These are phyloP conservation scores for Durusdinium trenchii DNA, from an alignment of 73 alveolate species.

Conservation along the genomic window DNA sequence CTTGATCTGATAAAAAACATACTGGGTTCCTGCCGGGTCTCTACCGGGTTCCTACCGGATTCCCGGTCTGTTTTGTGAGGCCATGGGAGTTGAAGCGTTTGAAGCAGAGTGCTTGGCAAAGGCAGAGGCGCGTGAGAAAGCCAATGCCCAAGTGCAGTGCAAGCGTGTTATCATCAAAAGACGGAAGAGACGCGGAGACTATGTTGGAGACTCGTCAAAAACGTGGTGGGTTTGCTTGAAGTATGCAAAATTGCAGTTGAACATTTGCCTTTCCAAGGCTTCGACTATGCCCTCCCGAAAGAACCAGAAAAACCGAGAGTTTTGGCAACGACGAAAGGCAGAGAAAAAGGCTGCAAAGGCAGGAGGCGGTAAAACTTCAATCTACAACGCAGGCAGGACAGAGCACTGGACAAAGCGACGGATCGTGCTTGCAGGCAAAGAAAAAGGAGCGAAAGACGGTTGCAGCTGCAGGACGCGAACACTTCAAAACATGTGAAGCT, in stretches of 20 bases:
- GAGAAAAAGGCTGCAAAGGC: neutral
- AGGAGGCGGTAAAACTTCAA: too few relatives aligned
- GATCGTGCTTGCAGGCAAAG: too few relatives aligned
- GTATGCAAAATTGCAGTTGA: too few relatives aligned
- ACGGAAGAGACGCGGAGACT: neutral
- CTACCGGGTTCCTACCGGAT: neutral
- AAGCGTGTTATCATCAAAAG: neutral
- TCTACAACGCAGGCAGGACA: too few relatives aligned
- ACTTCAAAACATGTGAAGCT: too few relatives aligned
- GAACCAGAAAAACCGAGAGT: constrained; percentile 53
- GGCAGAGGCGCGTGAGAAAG: constrained; percentile 32
- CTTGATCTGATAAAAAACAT: neutral
- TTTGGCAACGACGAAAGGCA: constrained; percentile 43
- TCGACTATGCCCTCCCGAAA: constrained; percentile 39
- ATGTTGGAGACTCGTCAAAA: neutral
- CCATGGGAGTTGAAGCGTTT: constrained; percentile 81
- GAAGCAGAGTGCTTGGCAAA: constrained; percentile 63
- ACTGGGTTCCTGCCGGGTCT: neutral
- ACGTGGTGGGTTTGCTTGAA: neutral
- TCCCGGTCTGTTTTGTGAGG: neutral
- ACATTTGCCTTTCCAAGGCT: too few relatives aligned
- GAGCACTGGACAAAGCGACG: neutral
- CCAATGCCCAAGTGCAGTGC: neutral
- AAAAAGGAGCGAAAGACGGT: neutral
- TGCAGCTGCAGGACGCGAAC: too few relatives aligned